These are phyloP conservation scores for Camellia granthamiana DNA, from an alignment of 148 eudicot genomes.

Conservation along the genomic window DNA sequence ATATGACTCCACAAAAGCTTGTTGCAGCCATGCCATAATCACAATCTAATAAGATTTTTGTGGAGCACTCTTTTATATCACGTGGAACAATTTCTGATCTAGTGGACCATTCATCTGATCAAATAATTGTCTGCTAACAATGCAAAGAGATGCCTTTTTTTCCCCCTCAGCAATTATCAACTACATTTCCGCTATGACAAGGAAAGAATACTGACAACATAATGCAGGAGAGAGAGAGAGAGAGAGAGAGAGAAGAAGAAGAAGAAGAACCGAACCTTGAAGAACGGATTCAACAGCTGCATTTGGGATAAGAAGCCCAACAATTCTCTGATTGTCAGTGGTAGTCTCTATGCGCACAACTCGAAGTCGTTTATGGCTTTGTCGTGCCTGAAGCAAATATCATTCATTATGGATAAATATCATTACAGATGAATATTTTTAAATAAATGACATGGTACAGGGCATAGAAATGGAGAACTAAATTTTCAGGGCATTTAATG, in stretches of 20 bases:
- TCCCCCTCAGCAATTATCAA: neutral
- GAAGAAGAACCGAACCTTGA: conserved; percentile 50
- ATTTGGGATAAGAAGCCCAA: conserved; percentile 94
- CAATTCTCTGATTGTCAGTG: conserved; percentile 72
- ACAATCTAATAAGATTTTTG: neutral
- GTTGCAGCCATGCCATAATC: neutral
- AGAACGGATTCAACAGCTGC: conserved; percentile 85
- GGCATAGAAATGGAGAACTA: neutral
- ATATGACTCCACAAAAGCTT: neutral
- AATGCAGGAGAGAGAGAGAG: conserved; percentile 3
- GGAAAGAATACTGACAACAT: neutral
- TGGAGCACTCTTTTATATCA: neutral
- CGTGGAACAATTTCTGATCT: neutral
- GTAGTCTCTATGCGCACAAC: conserved; percentile 93
- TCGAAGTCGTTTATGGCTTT: conserved; percentile 77
- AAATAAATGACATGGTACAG: neutral
- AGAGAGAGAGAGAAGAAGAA: neutral
- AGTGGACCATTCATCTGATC: too few species aligned
- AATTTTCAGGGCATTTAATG: neutral
- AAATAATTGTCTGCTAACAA: neutral
- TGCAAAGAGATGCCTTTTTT: neutral
- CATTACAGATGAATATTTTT: neutral
- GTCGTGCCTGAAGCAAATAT: conserved; percentile 54
- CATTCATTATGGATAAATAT: neutral
- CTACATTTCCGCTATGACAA: neutral